Conservation (phyloP, 208 protist species). For the Acanthamoeba triangularis region DNA sequence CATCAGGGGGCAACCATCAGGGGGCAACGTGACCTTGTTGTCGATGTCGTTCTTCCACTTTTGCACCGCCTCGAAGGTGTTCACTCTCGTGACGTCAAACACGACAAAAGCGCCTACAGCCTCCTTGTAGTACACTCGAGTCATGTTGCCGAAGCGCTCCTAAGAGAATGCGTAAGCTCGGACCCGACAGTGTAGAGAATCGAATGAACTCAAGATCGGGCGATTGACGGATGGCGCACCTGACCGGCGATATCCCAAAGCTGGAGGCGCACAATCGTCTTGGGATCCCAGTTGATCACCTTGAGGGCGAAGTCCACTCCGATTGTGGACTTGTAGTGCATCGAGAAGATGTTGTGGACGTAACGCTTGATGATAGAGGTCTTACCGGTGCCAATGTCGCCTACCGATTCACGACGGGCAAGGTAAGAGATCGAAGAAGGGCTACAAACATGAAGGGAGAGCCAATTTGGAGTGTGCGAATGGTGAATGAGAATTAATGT, state of each 20-base stretch:
- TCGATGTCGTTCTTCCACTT: slow-evolving; percentile 92
- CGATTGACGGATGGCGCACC: slow-evolving; percentile 75
- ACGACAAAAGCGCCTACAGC: slow-evolving; percentile 92
- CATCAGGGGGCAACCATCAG: background rate
- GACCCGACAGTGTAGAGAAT: slow-evolving; percentile 86
- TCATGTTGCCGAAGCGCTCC: slow-evolving; percentile 91
- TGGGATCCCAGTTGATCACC: slow-evolving; percentile 85
- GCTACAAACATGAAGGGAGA: background rate
- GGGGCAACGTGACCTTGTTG: slow-evolving; percentile 70
- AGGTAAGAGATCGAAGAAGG: background rate
- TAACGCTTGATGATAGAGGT: slow-evolving; percentile 87
- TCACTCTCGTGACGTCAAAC: slow-evolving; percentile 93
- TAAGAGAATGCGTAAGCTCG: slow-evolving; percentile 84
- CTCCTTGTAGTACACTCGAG: slow-evolving; percentile 92
- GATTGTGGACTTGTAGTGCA: slow-evolving; percentile 80
- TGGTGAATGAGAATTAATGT: background rate
- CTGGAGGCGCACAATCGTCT: slow-evolving; percentile 73
- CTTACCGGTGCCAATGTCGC: slow-evolving; percentile 92
- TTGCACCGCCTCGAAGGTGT: slow-evolving; percentile 90
- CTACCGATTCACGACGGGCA: background rate
- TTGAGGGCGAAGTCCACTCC: slow-evolving; percentile 91
- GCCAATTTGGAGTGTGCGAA: too few relatives aligned
- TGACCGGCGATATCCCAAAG: slow-evolving; percentile 86
- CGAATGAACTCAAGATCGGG: slow-evolving; percentile 78
- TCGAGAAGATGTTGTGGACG: slow-evolving; percentile 82